Evolutionary conservation across 169 alveolate species (phyloP).

Genomic region (Plasmodium cynomolgi): DNA sequence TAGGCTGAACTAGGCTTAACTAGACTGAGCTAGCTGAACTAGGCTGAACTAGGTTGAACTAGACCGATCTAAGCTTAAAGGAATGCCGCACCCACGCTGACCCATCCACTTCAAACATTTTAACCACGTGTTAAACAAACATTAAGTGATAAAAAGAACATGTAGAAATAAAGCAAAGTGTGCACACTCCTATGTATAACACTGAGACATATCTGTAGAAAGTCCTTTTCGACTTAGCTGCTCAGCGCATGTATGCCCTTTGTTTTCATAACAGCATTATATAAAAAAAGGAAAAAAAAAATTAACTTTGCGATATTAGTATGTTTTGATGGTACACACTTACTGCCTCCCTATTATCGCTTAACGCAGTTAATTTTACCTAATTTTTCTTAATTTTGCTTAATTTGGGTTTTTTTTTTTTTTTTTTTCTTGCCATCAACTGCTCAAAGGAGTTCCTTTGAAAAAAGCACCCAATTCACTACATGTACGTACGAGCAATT

Average conservation of each 20-base stretch:
- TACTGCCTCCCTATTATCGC: no score
- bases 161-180: background rate
- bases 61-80: background rate
- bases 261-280: background rate
- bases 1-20: background rate
- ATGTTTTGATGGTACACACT: no score
- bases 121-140: background rate
- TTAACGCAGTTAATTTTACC: background rate
- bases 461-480: background rate
- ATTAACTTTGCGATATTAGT: background rate
- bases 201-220: background rate
- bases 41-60: background rate
- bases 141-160: background rate
- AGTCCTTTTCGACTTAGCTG: background rate
- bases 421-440: background rate
- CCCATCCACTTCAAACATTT: background rate
- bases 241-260: background rate
- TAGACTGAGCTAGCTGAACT: no score
- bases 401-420: background rate
- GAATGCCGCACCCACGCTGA: background rate
- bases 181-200: background rate
- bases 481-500: background rate
- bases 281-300: background rate
- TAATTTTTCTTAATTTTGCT: background rate
- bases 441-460: background rate